Evolutionary conservation across 192 early-diverging fungal genomes (phyloP).

Genomic region (Linnemannia exigua): DNA sequence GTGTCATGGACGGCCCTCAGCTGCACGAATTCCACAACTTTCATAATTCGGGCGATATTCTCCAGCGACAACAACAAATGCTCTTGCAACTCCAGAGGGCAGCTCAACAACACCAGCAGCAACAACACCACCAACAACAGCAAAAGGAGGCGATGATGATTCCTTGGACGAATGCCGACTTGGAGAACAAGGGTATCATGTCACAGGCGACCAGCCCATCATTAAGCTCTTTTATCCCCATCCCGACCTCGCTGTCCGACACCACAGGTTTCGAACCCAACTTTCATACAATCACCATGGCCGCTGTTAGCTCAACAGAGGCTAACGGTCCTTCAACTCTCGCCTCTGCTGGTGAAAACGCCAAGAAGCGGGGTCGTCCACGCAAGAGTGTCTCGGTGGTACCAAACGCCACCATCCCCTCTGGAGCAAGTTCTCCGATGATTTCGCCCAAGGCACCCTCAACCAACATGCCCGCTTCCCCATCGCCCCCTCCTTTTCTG

Average conservation of each 20-base stretch:
- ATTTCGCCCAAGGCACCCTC: constrained; percentile 43
- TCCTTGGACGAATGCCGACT: constrained; percentile 14
- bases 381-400: constrained; percentile 20
- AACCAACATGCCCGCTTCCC: constrained; percentile 44
- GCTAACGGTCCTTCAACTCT: neutral
- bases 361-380: constrained; percentile 35
- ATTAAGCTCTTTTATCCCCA: constrained; percentile 32
- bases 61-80: constrained; percentile 12
- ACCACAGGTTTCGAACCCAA: constrained; percentile 7
- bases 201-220: constrained; percentile 17
- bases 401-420: neutral
- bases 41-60: constrained; percentile 14
- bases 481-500: constrained; percentile 20
- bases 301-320: neutral
- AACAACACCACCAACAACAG: neutral
- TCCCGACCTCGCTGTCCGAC: constrained; percentile 32
- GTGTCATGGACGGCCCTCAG: constrained; percentile 23
- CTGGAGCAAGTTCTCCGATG: constrained; percentile 42
- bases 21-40: constrained; percentile 34
- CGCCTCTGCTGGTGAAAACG: neutral
- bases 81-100: neutral
- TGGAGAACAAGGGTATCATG: neutral
- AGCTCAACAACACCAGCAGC: constrained; percentile 18
- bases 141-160: neutral
- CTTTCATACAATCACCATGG: neutral